Evolutionary conservation across 768 basidiomycete species (phyloP).

Genomic region (Leccinum disarticulatum): DNA sequence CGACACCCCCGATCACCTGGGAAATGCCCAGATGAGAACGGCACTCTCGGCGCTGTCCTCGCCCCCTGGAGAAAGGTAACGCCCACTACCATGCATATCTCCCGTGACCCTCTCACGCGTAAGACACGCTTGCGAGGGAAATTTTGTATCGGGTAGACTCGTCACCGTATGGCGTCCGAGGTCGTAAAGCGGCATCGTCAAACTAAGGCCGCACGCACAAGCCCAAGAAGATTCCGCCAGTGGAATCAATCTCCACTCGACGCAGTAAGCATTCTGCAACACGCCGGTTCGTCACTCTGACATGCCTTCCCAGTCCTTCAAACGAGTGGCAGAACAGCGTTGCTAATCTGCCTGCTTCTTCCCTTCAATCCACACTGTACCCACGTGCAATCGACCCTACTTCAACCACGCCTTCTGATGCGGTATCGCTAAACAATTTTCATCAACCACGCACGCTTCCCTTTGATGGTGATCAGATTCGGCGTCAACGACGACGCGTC

Average conservation of each 20-base stretch:
- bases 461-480: slow-evolving; percentile 33
- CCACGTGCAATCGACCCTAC: not conserved
- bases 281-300: not conserved
- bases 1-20: slow-evolving; percentile 36
- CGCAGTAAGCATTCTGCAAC: slow-evolving; percentile 50
- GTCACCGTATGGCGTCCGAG: slow-evolving; percentile 75
- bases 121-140: slow-evolving; percentile 79
- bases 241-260: too few relatives aligned
- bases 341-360: slow-evolving; percentile 23
- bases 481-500: slow-evolving; percentile 54
- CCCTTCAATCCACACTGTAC: slow-evolving; percentile 15
- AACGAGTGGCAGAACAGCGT: slow-evolving; percentile 84
- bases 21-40: slow-evolving; percentile 15
- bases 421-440: slow-evolving; percentile 14
- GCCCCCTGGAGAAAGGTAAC: slow-evolving; percentile 51
- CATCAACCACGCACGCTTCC: slow-evolving; percentile 8
- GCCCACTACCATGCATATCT: not conserved
- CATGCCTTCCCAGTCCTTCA: slow-evolving; percentile 54
- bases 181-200: slow-evolving; percentile 51
- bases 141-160: slow-evolving; percentile 82
- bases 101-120: slow-evolving; percentile 14
- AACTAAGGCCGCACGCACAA: slow-evolving; percentile 23
- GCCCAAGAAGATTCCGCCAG: slow-evolving; percentile 20
- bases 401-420: slow-evolving; percentile 4
- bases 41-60: slow-evolving; percentile 38